Percentiles rank a stretch among this genome's conserved stretches.
Conservation (phyloP, 768 basidiomycete genomes). For the Clitopilus passeckerianus region DNA sequence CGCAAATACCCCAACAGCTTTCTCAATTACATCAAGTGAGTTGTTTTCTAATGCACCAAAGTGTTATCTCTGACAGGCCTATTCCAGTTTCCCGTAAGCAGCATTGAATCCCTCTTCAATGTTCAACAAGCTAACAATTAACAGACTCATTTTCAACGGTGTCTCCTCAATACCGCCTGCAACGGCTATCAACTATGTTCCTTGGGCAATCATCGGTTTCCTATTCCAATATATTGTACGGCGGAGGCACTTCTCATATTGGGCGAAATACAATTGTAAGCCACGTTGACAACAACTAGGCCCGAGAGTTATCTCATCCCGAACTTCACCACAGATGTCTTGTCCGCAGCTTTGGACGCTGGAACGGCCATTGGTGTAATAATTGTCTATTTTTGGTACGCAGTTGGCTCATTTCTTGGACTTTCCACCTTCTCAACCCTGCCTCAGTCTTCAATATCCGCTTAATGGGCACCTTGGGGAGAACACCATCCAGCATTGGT, state of each 20-base stretch:
- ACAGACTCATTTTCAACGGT: slow-evolving; percentile 66
- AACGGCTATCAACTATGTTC: slow-evolving; percentile 79
- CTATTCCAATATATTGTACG: slow-evolving; percentile 74
- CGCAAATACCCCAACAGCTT: slow-evolving; percentile 59
- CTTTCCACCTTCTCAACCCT: not conserved
- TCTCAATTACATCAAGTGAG: slow-evolving; percentile 66
- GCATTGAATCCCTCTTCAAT: not conserved
- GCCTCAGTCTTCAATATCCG: slow-evolving; percentile 39
- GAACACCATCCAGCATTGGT: slow-evolving; percentile 31
- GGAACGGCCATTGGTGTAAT: slow-evolving; percentile 66
- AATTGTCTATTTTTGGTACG: slow-evolving; percentile 65
- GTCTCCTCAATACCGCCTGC: slow-evolving; percentile 73
- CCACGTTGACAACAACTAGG: not conserved
- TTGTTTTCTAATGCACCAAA: slow-evolving; percentile 2
- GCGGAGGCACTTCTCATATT: slow-evolving; percentile 62
- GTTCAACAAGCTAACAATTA: not conserved
- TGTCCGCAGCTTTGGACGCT: slow-evolving; percentile 72
- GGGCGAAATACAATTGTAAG: slow-evolving; percentile 77
- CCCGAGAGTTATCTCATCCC: not conserved
- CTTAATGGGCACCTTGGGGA: slow-evolving; percentile 32
- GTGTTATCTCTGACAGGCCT: slow-evolving; percentile 1
- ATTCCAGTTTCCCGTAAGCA: slow-evolving; percentile 42
- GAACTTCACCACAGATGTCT: slow-evolving; percentile 41
- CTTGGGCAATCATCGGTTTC: slow-evolving; percentile 73
- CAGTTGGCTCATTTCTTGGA: slow-evolving; percentile 1